A percentile compares a stretch with the other conserved stretches of the same genome.
Evolutionary conservation across 1,139 yeast genomes (phyloP).

Genomic region (Blastobotrys ciferrii): DNA sequence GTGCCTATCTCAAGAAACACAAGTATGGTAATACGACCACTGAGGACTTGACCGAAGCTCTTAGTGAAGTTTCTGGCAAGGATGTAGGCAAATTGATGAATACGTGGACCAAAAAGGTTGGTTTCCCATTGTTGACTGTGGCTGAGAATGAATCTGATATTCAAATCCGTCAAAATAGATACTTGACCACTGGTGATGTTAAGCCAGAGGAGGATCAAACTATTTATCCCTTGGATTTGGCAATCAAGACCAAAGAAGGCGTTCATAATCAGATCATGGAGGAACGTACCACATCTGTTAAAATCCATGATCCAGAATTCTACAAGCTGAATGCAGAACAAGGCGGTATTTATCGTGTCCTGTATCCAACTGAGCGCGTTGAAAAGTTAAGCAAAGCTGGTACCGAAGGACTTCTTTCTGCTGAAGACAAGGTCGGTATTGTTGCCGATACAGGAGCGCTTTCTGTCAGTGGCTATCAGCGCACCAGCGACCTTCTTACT

Average conservation of each 20-base stretch:
- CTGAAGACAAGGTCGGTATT: slow-evolving; percentile 82
- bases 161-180: slow-evolving; percentile 52
- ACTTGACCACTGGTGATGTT: slow-evolving; percentile 55
- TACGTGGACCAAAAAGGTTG: slow-evolving; percentile 63
- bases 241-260: slow-evolving; percentile 65
- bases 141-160: slow-evolving; percentile 36
- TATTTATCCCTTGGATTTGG: slow-evolving; percentile 78
- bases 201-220: slow-evolving; percentile 48
- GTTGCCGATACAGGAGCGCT: slow-evolving; percentile 80
- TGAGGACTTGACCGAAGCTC: slow-evolving; percentile 57
- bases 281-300: slow-evolving; percentile 51
- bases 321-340: slow-evolving; percentile 81
- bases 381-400: slow-evolving; percentile 71
- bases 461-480: slow-evolving; percentile 68
- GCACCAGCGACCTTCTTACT: slow-evolving; percentile 62
- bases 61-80: slow-evolving; percentile 53
- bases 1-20: slow-evolving; percentile 57
- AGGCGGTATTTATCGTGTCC: slow-evolving; percentile 79
- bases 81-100: slow-evolving; percentile 55
- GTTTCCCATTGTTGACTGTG: slow-evolving; percentile 61
- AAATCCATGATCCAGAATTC: slow-evolving; percentile 49
- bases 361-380: slow-evolving; percentile 75
- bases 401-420: slow-evolving; percentile 60
- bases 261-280: slow-evolving; percentile 60
- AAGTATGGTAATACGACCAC: slow-evolving; percentile 62